A percentile compares a stretch with the other conserved stretches of the same genome.
These are phyloP conservation scores for Ogataea methylovora DNA, from an alignment of 805 yeast genomes.

Conservation along the genomic window DNA sequence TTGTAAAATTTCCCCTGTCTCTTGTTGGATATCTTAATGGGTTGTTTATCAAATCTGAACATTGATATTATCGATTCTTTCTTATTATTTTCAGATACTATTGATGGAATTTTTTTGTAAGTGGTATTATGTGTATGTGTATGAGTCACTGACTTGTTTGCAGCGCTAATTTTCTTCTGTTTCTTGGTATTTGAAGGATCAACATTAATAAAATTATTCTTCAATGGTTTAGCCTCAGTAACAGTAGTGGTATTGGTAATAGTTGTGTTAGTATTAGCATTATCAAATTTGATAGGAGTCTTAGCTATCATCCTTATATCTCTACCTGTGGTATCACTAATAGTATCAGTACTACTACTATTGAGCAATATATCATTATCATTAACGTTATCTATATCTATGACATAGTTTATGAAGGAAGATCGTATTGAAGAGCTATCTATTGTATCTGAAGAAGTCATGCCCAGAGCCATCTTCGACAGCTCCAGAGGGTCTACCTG, in stretches of 20 bases:
- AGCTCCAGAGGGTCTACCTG: no score
- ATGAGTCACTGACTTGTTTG: constrained; percentile 2
- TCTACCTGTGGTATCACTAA: background rate
- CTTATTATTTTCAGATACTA: constrained; percentile 5
- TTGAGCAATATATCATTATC: background rate
- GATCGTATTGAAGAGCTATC: no score
- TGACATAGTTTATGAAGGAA: background rate
- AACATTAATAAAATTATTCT: background rate
- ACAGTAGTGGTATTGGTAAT: no score
- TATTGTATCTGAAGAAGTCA: no score
- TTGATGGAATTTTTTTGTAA: constrained; percentile 3
- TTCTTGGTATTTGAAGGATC: background rate
- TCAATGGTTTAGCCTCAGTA: no score
- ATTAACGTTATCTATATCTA: background rate
- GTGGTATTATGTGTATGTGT: constrained; percentile 7
- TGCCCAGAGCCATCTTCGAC: no score
- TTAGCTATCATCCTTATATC: background rate
- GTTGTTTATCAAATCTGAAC: constrained; percentile 6
- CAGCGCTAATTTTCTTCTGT: background rate
- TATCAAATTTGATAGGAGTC: background rate
- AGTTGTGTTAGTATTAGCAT: background rate
- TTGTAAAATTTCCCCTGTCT: no score
- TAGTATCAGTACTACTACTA: background rate
- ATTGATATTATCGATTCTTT: constrained; percentile 6
- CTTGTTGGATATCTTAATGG: background rate